Evolutionary conservation across 1,139 yeast genomes (phyloP), one percentile per base, ranked within the genome.

Genomic region (Taphrina confusa): DNA sequence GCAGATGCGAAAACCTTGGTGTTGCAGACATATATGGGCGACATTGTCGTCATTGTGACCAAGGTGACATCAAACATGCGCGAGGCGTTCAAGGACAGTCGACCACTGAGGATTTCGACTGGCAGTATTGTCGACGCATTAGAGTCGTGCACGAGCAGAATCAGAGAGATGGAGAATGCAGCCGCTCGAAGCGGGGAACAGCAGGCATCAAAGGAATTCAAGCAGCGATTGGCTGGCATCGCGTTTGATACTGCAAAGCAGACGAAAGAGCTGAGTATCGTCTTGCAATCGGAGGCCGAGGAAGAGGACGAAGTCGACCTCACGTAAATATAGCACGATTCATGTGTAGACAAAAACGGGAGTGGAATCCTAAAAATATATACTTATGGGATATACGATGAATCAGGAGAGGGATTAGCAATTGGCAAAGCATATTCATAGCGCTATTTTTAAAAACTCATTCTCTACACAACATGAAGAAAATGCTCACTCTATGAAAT

Each of bases 161-260:
- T 60, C 23, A 25, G 37, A 4, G 52, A 61, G 8, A 42, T 56
- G 54, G 54, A 49, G 30, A 40, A 28, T 25, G 47, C 31, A 22
- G 57, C 49, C 14, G 45, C 51, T 4, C 39, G 52, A 14, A 33
- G 30, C 20, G 14, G 22, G 16, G 63, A 61, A 23, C 63, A 66
- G 30, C 74, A 79, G 64, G 86, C 82, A 59, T 83, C 80, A 70
- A 87, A 91, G 71, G 87, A 87, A 66, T 85, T 89, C 76, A 87
- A 85, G 73, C 97, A 91, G 74, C 81, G 97, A 67, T 80, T 92
- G 66, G 97, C 97, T 0, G 97, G 97, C 1, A 86, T 90, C 65
- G 90, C 96, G 22, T 92, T 90, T 74, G 97, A 92, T 71, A 88
- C 91, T 75, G 97, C 97, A 50, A 89, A 92, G 73, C 87, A 95